Evolutionary conservation across 495 filamentous ascomycete species (phyloP).

Genomic region (Penicillium cataractarum): DNA sequence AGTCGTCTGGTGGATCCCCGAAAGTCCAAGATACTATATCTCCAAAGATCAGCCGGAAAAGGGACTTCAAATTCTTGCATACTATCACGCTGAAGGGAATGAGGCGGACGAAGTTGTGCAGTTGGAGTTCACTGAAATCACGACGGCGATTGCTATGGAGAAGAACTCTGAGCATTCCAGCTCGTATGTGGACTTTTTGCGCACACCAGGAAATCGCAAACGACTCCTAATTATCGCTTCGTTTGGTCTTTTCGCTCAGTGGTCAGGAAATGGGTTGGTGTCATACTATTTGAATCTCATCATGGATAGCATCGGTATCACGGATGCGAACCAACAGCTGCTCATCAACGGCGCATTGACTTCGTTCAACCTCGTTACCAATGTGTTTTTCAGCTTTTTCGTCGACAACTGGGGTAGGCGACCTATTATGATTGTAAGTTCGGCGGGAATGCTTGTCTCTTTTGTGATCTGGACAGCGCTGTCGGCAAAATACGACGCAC

Average conservation of each 20-base stretch:
- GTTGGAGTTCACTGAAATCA: slow-evolving; percentile 41
- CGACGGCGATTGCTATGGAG: slow-evolving; percentile 37
- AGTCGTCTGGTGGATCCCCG: slow-evolving; percentile 21
- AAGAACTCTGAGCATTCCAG: slow-evolving; percentile 38
- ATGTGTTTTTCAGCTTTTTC: slow-evolving; percentile 58
- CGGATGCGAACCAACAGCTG: slow-evolving; percentile 50
- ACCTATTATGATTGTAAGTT: slow-evolving; percentile 42
- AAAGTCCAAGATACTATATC: slow-evolving; percentile 28
- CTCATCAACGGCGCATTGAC: slow-evolving; percentile 34
- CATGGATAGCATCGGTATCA: slow-evolving; percentile 60
- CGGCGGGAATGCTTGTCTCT: slow-evolving; percentile 14
- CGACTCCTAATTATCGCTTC: slow-evolving; percentile 60
- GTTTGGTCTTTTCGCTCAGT: slow-evolving; percentile 63
- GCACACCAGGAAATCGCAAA: slow-evolving; percentile 70
- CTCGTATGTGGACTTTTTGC: slow-evolving; percentile 59
- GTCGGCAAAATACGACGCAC: slow-evolving; percentile 12
- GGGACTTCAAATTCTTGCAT: slow-evolving; percentile 40
- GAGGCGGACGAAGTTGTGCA: slow-evolving; percentile 31
- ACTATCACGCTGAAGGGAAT: slow-evolving; percentile 40
- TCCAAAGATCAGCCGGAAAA: slow-evolving; percentile 42
- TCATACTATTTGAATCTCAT: slow-evolving; percentile 63
- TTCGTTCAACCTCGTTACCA: slow-evolving; percentile 17
- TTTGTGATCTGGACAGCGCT: slow-evolving; percentile 17
- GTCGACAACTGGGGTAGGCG: slow-evolving; percentile 64
- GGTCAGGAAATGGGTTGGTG: slow-evolving; percentile 69